phyloP scores from a whole-genome alignment of 139 green algal species.

The Gonium pectorale region DNA sequence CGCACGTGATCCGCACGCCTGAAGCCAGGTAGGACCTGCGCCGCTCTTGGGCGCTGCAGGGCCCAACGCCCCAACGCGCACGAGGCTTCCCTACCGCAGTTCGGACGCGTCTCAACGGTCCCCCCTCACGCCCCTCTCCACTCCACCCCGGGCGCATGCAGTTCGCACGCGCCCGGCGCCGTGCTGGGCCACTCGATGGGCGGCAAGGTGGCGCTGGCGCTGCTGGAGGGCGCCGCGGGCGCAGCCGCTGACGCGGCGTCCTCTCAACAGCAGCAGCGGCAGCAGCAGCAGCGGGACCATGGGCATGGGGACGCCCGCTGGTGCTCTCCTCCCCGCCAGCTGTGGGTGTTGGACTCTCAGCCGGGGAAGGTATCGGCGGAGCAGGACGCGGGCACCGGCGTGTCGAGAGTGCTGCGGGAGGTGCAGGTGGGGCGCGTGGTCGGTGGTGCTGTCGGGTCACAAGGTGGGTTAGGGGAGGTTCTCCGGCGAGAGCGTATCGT shows the following conservation, averaged over 20 bases:
- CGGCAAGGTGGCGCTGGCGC: constrained; percentile 83
- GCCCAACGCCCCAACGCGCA: too few relatives aligned
- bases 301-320: neutral
- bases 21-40: too few relatives aligned
- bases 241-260: neutral
- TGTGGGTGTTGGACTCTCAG: constrained; percentile 86
- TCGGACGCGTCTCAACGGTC: too few relatives aligned
- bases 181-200: constrained; percentile 73
- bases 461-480: too few relatives aligned
- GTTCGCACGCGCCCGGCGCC: neutral
- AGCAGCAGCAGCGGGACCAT: neutral
- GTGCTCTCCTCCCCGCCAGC: constrained; percentile 44
- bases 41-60: too few relatives aligned
- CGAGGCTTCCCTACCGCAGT: too few relatives aligned
- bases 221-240: constrained; percentile 14
- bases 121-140: constrained; percentile 27
- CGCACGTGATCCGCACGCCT: too few relatives aligned
- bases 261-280: neutral
- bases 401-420: constrained; percentile 29
- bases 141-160: too few relatives aligned
- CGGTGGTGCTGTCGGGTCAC: too few relatives aligned
- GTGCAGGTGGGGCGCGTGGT: constrained; percentile 37
- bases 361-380: constrained; percentile 63
- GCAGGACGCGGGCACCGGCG: constrained; percentile 41
- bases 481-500: too few relatives aligned